These are phyloP conservation scores for Xylariomycetidae sp. DNA, from an alignment of 2,329 filamentous ascomycete species.

Conservation along the genomic window DNA sequence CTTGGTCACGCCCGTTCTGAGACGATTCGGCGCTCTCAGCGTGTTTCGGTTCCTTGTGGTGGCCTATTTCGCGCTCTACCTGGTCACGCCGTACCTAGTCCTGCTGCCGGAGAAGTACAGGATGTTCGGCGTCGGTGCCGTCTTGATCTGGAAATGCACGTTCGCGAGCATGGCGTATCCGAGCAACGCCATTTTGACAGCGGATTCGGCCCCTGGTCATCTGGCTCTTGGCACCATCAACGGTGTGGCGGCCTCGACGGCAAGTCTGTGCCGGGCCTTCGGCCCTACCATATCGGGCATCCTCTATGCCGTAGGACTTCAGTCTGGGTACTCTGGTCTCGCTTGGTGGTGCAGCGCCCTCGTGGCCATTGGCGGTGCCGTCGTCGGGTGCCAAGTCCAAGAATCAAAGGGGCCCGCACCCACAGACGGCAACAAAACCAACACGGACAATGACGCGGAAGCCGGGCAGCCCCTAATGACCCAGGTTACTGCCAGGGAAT, in stretches of 20 bases:
- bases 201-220: constrained; percentile 80
- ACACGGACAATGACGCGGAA: constrained; percentile 32
- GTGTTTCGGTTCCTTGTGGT: constrained; percentile 79
- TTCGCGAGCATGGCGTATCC: constrained; percentile 90
- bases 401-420: constrained; percentile 58
- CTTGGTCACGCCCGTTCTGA: constrained; percentile 74
- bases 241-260: constrained; percentile 84
- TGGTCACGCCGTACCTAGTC: constrained; percentile 83
- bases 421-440: constrained; percentile 35
- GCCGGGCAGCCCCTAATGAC: constrained; percentile 8
- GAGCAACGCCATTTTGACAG: constrained; percentile 80
- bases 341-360: constrained; percentile 89
- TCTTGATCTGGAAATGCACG: constrained; percentile 88
- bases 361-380: constrained; percentile 69
- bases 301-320: constrained; percentile 75
- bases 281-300: constrained; percentile 85
- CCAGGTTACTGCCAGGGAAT: constrained; percentile 5
- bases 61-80: constrained; percentile 82
- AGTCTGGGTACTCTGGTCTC: constrained; percentile 77
- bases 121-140: constrained; percentile 68
- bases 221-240: constrained; percentile 88
- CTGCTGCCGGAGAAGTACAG: constrained; percentile 70
- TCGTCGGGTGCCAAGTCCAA: constrained; percentile 71
- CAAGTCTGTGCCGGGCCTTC: constrained; percentile 81
- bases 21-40: constrained; percentile 69